phyloP scores from a whole-genome alignment of 192 early-diverging fungal genomes.

The Podochytrium sp. region DNA sequence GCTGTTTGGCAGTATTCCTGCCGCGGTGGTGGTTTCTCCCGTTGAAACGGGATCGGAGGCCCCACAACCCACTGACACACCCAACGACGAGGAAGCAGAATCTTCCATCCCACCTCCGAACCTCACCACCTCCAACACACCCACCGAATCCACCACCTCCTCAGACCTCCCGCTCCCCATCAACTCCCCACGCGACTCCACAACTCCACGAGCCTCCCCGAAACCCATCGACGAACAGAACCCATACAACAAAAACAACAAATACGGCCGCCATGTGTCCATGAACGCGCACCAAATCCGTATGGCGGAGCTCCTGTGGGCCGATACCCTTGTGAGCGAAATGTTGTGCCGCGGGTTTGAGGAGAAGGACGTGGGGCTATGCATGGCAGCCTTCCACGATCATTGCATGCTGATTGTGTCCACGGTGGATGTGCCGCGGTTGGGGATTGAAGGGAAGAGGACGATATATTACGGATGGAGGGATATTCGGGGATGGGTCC shows the following conservation, averaged over 20 bases:
- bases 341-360: neutral
- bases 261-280: neutral
- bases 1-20: too few relatives aligned
- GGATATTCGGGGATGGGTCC: neutral
- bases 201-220: neutral
- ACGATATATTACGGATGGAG: constrained; percentile 6
- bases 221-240: neutral
- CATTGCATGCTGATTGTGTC: constrained; percentile 3
- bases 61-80: too few relatives aligned
- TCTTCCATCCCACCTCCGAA: too few relatives aligned
- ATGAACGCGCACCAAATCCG: neutral
- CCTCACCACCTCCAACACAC: too few relatives aligned
- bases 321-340: neutral
- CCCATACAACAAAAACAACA: constrained; percentile 2
- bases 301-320: constrained; percentile 6
- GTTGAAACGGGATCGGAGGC: too few relatives aligned
- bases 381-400: constrained; percentile 3
- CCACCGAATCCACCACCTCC: neutral
- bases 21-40: too few relatives aligned
- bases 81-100: too few relatives aligned
- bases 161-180: neutral
- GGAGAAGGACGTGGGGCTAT: neutral
- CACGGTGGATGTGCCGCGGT: neutral
- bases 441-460: neutral
- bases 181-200: neutral